Conservation (phyloP, 441 rosid genomes). For the Syzygium syzygioides region DNA sequence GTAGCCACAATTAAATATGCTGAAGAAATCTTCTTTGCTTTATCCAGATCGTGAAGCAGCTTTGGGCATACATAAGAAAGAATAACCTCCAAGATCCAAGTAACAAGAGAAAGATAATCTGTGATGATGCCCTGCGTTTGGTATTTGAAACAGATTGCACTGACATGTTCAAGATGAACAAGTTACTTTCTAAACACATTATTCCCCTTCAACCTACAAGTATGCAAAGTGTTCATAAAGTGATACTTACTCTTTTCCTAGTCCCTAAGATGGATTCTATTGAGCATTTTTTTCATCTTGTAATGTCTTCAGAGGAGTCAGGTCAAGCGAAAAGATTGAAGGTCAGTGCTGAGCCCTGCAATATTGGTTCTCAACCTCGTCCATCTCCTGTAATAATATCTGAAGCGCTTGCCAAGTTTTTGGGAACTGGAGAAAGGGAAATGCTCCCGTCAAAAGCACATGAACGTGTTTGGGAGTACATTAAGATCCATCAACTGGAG, state of each 20-base stretch:
- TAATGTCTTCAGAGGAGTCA: constrained; percentile 50
- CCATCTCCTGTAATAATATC: constrained; percentile 39
- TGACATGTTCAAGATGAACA: constrained; percentile 98
- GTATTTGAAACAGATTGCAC: constrained; percentile 97
- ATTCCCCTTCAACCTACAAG: constrained; percentile 78
- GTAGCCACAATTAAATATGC: neutral
- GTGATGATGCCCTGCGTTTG: constrained; percentile 81
- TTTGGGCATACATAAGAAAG: constrained; percentile 97
- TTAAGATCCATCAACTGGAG: constrained; percentile 53
- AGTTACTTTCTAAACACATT: constrained; percentile 86
- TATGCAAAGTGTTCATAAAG: constrained; percentile 17
- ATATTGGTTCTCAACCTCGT: constrained; percentile 30
- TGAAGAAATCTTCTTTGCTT: constrained; percentile 9
- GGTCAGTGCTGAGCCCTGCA: constrained; percentile 46
- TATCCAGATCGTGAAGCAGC: constrained; percentile 83
- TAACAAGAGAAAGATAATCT: constrained; percentile 93
- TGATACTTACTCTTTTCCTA: neutral
- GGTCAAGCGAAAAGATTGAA: constrained; percentile 56
- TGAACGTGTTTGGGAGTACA: constrained; percentile 57
- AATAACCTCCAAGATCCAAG: constrained; percentile 97
- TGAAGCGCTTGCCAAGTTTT: constrained; percentile 58
- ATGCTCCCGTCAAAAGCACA: constrained; percentile 43
- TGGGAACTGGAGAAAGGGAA: constrained; percentile 47
- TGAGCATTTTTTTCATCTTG: neutral
- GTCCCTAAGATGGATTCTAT: neutral